These are phyloP conservation scores for Colletotrichum sp. DNA, from an alignment of 2,329 filamentous ascomycete species.

Conservation along the genomic window DNA sequence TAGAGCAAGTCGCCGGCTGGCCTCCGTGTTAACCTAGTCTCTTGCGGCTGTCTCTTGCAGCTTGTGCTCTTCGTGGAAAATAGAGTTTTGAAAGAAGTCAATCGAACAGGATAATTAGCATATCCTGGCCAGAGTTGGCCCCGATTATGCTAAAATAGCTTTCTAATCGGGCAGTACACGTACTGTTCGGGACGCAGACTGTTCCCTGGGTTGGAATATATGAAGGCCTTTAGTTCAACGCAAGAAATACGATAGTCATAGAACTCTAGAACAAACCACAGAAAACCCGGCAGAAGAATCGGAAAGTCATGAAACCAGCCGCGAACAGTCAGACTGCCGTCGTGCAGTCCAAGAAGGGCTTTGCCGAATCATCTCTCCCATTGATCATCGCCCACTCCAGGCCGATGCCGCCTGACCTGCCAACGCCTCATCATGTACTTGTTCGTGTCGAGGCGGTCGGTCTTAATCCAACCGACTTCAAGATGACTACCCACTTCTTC, in stretches of 20 bases:
- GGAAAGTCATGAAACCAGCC: not conserved
- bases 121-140: no score
- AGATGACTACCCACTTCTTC: slow-evolving; percentile 22
- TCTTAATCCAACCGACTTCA: not conserved
- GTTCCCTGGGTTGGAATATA: no score
- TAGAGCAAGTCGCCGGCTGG: not conserved
- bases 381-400: not conserved
- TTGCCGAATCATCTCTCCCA: not conserved
- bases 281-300: not conserved
- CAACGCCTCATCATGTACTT: not conserved
- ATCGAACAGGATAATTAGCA: no score
- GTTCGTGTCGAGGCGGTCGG: slow-evolving; percentile 27
- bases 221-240: no score
- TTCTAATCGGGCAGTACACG: no score
- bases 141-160: no score
- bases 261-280: no score
- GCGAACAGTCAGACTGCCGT: not conserved
- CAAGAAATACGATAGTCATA: no score
- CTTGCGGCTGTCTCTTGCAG: not conserved
- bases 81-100: no score
- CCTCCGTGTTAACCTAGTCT: not conserved
- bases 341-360: not conserved
- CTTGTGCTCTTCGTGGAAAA: not conserved
- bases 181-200: no score
- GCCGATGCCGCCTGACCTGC: not conserved